Conservation (phyloP, 2,329 filamentous ascomycete genomes). For the Trichoderma sp. region DNA sequence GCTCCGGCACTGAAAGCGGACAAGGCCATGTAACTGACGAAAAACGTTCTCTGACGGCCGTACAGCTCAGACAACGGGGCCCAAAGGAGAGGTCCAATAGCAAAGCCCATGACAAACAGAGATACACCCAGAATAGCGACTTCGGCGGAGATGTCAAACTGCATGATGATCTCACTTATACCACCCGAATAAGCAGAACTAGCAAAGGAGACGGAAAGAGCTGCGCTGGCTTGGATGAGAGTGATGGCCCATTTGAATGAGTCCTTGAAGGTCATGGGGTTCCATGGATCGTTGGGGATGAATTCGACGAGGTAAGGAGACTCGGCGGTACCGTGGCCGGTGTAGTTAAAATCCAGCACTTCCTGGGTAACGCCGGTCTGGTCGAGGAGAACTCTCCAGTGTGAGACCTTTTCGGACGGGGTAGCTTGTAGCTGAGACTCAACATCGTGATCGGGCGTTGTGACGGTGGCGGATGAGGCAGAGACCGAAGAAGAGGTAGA, state of each 20-base stretch:
- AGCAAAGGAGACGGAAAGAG: conserved; percentile 70
- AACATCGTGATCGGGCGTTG: conserved; percentile 45
- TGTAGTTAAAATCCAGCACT: conserved; percentile 60
- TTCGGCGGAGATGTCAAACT: conserved; percentile 57
- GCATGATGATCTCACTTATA: conserved; percentile 54
- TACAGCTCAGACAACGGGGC: conserved; percentile 68
- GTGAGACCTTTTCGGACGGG: conserved; percentile 41
- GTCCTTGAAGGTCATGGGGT: conserved; percentile 63
- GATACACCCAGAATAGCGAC: conserved; percentile 66
- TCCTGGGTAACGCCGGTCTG: conserved; percentile 61
- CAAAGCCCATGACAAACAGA: conserved; percentile 66
- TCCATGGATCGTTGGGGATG: conserved; percentile 66
- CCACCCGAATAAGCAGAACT: conserved; percentile 70
- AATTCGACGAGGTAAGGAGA: conserved; percentile 72
- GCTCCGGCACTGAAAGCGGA: conserved; percentile 65
- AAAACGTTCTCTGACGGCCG: conserved; percentile 63
- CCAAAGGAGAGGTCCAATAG: conserved; percentile 66
- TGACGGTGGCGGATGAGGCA: conserved; percentile 36
- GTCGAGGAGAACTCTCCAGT: conserved; percentile 60
- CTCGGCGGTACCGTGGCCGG: conserved; percentile 65
- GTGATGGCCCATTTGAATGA: conserved; percentile 69
- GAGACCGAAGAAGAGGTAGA: conserved; percentile 31
- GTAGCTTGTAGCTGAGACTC: conserved; percentile 46
- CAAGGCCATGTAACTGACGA: conserved; percentile 60
- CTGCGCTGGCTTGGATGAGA: conserved; percentile 65